Conservation (phyloP, 176 grass and related monocot species). For the Zea mays region DNA sequence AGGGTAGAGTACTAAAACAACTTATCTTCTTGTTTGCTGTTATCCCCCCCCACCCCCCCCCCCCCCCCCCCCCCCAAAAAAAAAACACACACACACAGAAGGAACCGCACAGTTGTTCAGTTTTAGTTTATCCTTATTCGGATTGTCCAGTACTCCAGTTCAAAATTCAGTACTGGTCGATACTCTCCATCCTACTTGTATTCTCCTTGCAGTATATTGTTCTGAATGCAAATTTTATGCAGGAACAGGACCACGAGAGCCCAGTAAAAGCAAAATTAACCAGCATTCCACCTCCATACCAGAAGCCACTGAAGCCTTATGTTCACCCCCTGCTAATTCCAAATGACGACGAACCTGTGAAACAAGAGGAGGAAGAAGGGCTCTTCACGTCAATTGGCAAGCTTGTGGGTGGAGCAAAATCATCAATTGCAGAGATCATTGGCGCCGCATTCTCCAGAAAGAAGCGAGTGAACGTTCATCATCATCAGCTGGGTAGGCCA, state of each 20-base stretch:
- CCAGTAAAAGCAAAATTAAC: conserved; percentile 52
- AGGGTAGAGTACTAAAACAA: not conserved
- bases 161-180: not conserved
- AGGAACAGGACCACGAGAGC: conserved; percentile 48
- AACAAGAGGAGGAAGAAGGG: conserved; percentile 66
- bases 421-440: conserved; percentile 54
- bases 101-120: not conserved
- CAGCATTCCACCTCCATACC: conserved; percentile 58
- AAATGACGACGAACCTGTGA: conserved; percentile 51
- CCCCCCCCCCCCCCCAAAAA: too few relatives aligned
- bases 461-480: conserved; percentile 50
- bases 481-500: conserved; percentile 40
- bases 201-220: conserved; percentile 24
- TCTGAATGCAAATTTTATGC: conserved; percentile 40
- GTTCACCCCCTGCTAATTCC: conserved; percentile 61
- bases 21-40: conserved; percentile 3
- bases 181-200: not conserved
- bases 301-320: conserved; percentile 56
- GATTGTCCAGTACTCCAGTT: not conserved
- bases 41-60: too few relatives aligned
- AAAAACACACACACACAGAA: not conserved
- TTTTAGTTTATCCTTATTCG: conserved; percentile 29
- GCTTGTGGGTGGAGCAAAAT: conserved; percentile 52
- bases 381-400: conserved; percentile 59
- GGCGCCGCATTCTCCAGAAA: conserved; percentile 57